Evolutionary conservation across 2,329 filamentous ascomycete genomes (phyloP).

Genomic region (Colletotrichum sojae): DNA sequence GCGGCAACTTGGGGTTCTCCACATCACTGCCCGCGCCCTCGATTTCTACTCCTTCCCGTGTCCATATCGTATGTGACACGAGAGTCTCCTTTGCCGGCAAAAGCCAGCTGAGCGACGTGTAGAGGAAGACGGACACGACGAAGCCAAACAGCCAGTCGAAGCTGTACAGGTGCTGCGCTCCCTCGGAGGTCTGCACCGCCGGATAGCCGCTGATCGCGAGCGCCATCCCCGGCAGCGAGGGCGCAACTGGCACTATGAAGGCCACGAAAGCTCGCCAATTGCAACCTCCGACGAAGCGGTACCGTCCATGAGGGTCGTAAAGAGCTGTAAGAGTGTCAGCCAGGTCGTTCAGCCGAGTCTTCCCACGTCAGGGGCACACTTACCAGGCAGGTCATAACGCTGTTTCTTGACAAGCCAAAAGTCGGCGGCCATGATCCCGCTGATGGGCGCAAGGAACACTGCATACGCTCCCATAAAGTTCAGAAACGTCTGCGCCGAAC

Average conservation of each 20-base stretch:
- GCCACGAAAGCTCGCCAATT: conserved; percentile 74
- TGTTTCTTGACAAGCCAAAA: conserved; percentile 71
- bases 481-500: conserved; percentile 70
- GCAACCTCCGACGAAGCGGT: conserved; percentile 58
- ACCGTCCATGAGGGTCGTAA: conserved; percentile 58
- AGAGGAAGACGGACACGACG: conserved; percentile 30
- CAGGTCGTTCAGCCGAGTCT: not conserved
- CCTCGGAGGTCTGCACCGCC: conserved; percentile 30
- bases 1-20: conserved; percentile 22
- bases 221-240: conserved; percentile 69
- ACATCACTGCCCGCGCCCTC: conserved; percentile 27
- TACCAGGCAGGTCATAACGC: conserved; percentile 59
- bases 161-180: conserved; percentile 38
- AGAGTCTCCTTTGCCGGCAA: conserved; percentile 39
- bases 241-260: conserved; percentile 69
- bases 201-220: conserved; percentile 54
- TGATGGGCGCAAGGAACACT: conserved; percentile 76
- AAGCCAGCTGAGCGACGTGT: conserved; percentile 34
- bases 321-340: conserved; percentile 39
- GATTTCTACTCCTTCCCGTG: conserved; percentile 9
- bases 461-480: conserved; percentile 74
- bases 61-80: conserved; percentile 33
- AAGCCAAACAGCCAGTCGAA: conserved; percentile 43
- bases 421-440: conserved; percentile 71
- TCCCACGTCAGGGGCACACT: not conserved